phyloP scores from a whole-genome alignment of 2,329 filamentous ascomycete species.

The Hypoxylon sp. region DNA sequence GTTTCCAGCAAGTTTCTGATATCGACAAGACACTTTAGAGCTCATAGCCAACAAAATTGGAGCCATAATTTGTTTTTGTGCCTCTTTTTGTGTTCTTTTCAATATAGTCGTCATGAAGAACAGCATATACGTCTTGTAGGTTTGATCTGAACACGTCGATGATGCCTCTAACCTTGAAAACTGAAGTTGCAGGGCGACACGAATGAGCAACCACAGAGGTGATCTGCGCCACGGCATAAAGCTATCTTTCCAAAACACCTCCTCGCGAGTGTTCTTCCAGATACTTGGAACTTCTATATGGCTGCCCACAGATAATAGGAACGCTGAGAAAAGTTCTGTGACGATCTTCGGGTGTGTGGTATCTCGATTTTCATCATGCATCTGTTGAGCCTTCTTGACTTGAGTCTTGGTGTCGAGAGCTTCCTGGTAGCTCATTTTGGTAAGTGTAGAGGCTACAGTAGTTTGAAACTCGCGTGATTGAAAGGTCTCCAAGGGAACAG shows the following conservation, averaged over 20 bases:
- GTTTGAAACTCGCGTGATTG: conserved; percentile 34
- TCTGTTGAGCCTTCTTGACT: conserved; percentile 54
- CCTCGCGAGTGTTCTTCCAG: conserved; percentile 66
- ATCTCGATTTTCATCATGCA: conserved; percentile 60
- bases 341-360: conserved; percentile 64
- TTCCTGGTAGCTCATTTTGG: conserved; percentile 43
- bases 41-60: conserved; percentile 59
- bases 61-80: conserved; percentile 36
- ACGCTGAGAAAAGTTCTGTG: conserved; percentile 62
- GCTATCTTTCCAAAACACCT: conserved; percentile 60
- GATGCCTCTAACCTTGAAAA: conserved; percentile 26
- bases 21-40: conserved; percentile 61
- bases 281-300: conserved; percentile 53
- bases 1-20: conserved; percentile 57
- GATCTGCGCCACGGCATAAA: conserved; percentile 57
- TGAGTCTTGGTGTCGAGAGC: conserved; percentile 33
- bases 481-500: conserved; percentile 30
- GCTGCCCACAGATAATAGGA: conserved; percentile 59
- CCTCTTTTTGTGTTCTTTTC: conserved; percentile 17
- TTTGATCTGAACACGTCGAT: not conserved
- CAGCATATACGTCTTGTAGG: conserved; percentile 68
- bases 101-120: conserved; percentile 61
- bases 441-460: conserved; percentile 39
- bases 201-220: conserved; percentile 68
- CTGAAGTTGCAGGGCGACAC: conserved; percentile 63